Evolutionary conservation across 2,329 filamentous ascomycete genomes (phyloP).

Genomic region (Diaporthe sp.): DNA sequence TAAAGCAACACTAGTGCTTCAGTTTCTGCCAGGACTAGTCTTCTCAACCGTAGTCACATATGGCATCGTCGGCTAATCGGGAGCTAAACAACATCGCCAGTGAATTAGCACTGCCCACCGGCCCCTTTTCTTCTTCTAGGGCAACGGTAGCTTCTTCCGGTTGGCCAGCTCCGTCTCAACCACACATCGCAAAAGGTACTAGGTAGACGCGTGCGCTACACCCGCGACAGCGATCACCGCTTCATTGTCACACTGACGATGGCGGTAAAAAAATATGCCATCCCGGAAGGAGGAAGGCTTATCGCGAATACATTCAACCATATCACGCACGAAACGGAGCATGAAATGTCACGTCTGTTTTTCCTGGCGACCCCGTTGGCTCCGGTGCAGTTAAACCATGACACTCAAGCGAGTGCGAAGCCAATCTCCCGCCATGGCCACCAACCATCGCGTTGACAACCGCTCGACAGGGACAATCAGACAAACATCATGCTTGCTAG

Average conservation of each 20-base stretch:
- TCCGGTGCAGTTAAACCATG: not conserved
- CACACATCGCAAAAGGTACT: not conserved
- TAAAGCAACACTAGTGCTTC: not conserved
- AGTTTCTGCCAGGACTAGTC: not conserved
- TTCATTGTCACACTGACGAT: not conserved
- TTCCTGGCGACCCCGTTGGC: not conserved
- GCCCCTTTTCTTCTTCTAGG: not conserved
- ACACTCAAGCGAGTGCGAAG: slow-evolving; percentile 30
- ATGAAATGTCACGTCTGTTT: slow-evolving; percentile 3
- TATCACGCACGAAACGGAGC: not conserved
- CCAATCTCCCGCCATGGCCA: slow-evolving; percentile 3
- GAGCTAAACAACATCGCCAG: not conserved
- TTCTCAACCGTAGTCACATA: not conserved
- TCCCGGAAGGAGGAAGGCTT: not conserved
- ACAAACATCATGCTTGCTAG: slow-evolving; percentile 4
- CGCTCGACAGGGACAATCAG: slow-evolving; percentile 15
- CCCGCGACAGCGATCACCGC: not conserved
- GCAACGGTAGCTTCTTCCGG: not conserved
- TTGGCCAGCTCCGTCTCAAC: not conserved
- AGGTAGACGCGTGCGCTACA: slow-evolving; percentile 2
- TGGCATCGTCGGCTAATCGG: slow-evolving; percentile 9
- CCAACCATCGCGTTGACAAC: not conserved
- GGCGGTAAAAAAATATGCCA: slow-evolving; percentile 11
- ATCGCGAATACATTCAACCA: not conserved
- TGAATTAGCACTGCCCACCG: not conserved